Conservation (phyloP, 2,329 filamentous ascomycete species). For the Chrysosporium queenslandicum region DNA sequence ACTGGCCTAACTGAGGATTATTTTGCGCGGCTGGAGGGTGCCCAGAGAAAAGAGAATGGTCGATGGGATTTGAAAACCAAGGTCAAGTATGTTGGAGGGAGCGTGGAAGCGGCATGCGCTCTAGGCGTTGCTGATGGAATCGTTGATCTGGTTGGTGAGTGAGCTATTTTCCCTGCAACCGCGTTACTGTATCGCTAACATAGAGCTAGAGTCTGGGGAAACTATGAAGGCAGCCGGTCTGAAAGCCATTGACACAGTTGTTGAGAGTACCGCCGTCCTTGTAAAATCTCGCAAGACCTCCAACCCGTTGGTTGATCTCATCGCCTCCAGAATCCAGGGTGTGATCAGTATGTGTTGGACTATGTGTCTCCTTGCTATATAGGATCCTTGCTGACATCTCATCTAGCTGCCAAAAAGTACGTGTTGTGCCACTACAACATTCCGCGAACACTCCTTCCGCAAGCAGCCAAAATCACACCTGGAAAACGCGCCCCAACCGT, state of each 20-base stretch:
- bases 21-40: constrained; percentile 65
- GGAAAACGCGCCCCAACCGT: constrained; percentile 89
- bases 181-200: not conserved
- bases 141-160: constrained; percentile 87
- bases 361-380: not conserved
- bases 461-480: constrained; percentile 69
- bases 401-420: constrained; percentile 68
- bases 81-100: constrained; percentile 89
- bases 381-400: not conserved
- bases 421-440: constrained; percentile 97
- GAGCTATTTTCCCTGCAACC: not conserved
- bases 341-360: constrained; percentile 58
- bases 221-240: constrained; percentile 95
- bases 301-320: constrained; percentile 72
- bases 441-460: constrained; percentile 55
- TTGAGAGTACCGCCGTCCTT: constrained; percentile 76
- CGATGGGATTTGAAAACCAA: constrained; percentile 62
- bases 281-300: constrained; percentile 82
- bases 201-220: constrained; percentile 71
- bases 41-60: constrained; percentile 25
- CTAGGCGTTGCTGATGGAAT: constrained; percentile 94
- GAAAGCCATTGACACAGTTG: constrained; percentile 86
- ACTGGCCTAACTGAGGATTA: constrained; percentile 73
- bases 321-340: constrained; percentile 76
- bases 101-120: constrained; percentile 93